These are phyloP conservation scores for Podaxis sp. DNA, from an alignment of 768 basidiomycete genomes.

Conservation along the genomic window DNA sequence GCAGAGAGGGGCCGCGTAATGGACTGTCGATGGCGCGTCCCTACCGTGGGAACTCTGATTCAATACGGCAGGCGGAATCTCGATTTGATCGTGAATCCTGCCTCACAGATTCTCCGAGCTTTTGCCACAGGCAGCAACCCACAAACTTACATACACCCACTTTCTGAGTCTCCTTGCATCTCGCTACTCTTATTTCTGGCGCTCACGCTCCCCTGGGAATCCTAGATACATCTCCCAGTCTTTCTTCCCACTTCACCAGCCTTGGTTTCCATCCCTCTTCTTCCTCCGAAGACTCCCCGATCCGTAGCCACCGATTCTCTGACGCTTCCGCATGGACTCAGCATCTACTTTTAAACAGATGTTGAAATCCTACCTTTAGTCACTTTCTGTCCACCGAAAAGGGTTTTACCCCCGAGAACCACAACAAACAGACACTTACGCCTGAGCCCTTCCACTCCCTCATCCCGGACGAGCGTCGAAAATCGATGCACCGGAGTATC, in stretches of 20 bases:
- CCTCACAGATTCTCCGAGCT: constrained; percentile 34
- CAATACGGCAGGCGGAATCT: constrained; percentile 17
- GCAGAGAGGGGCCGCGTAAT: constrained; percentile 45
- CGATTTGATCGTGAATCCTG: constrained; percentile 11
- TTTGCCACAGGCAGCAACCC: constrained; percentile 25
- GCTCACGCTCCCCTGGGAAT: neutral
- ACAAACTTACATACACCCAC: neutral
- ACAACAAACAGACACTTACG: neutral
- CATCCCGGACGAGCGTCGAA: neutral
- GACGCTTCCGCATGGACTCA: constrained; percentile 7
- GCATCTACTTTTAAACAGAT: neutral
- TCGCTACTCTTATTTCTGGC: neutral
- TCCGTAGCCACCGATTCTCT: constrained; percentile 21
- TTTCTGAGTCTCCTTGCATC: neutral
- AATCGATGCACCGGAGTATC: neutral
- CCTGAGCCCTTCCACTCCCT: neutral
- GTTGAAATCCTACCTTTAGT: constrained; percentile 3
- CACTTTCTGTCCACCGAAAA: neutral
- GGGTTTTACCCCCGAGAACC: constrained; percentile 2
- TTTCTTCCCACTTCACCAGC: constrained; percentile 28
- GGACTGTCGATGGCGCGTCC: constrained; percentile 37
- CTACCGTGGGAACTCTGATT: constrained; percentile 35
- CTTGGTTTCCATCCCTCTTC: constrained; percentile 25
- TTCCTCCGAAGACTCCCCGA: constrained; percentile 37
- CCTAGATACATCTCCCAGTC: constrained; percentile 17